Conservation (phyloP, 169 alveolate genomes). For the Plasmodium yoelii region DNA sequence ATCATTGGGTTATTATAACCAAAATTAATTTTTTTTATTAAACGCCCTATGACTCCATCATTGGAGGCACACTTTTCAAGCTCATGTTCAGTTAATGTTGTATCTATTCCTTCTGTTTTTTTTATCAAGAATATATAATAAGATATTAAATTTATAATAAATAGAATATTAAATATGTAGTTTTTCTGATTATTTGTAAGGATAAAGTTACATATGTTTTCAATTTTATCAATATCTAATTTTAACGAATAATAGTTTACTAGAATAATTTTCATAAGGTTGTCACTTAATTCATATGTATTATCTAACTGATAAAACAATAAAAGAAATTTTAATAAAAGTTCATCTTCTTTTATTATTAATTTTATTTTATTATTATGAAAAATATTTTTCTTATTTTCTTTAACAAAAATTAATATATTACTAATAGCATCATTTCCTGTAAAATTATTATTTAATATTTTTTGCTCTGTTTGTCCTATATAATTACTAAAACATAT, state of each 20-base stretch:
- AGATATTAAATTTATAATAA: conserved; percentile 40
- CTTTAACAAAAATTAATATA: conserved; percentile 37
- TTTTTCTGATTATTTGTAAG: conserved; percentile 5
- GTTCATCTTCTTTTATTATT: conserved; percentile 15
- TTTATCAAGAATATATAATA: conserved; percentile 46
- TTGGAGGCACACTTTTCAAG: background rate
- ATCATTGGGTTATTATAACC: background rate
- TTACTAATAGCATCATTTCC: background rate
- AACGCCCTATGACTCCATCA: background rate
- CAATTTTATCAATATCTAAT: conserved; percentile 13
- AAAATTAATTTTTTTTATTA: background rate
- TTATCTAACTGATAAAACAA: conserved; percentile 10
- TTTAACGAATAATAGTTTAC: conserved; percentile 14
- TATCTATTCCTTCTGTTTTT: background rate
- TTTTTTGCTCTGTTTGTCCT: background rate
- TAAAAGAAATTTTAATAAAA: conserved; percentile 17
- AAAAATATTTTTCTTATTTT: conserved; percentile 33
- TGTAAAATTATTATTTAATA: background rate
- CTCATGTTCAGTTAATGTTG: background rate
- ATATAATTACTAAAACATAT: conserved; percentile 16
- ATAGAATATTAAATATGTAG: conserved; percentile 25
- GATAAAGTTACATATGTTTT: conserved; percentile 4
- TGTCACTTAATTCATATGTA: conserved; percentile 47
- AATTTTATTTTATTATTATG: conserved; percentile 1
- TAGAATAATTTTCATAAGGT: conserved; percentile 33